Evolutionary conservation across 345 rosid species (phyloP), one percentile per base, ranked within the genome.

Genomic region (Excoecaria cochinchinensis): DNA sequence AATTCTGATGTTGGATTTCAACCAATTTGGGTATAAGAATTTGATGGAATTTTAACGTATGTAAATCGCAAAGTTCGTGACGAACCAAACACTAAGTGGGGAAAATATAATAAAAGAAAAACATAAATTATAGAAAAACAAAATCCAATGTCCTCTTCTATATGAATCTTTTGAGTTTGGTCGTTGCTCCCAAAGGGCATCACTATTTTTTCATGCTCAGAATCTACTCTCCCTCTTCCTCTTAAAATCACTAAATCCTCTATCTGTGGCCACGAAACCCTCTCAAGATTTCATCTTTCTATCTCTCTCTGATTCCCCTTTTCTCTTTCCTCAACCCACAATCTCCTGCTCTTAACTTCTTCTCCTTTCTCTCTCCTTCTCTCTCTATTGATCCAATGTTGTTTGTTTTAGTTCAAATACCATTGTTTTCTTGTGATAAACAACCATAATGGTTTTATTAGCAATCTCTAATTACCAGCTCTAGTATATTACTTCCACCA

Each of bases 401-500:
- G 52, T 13, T 75, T 71, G 22, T 42, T 47, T 15, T 21, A 3
- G 69, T 59, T 40, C 59, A 53, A 46, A 31, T 63, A 70, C 69
- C 65, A 22, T 73, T 62, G 62, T 66, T 74, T 53, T 69, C 3
- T 38, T 72, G 12, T 71, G 85, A 55, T 56, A 40, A 61, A 55
- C 44, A 5, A 73, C 73, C 52, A 10, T 60, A 65, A 78, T 86
- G 87, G 78, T 73, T 75, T 84, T 71, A 76, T 66, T 56, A 63
- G 21, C 46, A 31, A 50, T 38, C n/a, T 39, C 38, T 36, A 24
- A 52, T 60, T 19, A 16, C 44, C 64, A 16, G 17, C 3, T 60
- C 10, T 57, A 42, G 39, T 36, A 17, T 53, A 38, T 19, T 17
- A 9, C 22, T 66, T 69, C 75, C 77, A 80, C 17, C 62, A 94